Evolutionary conservation across 805 yeast species (phyloP), one percentile per base, ranked within the genome.

Genomic region (Myxozyma mucilagina): DNA sequence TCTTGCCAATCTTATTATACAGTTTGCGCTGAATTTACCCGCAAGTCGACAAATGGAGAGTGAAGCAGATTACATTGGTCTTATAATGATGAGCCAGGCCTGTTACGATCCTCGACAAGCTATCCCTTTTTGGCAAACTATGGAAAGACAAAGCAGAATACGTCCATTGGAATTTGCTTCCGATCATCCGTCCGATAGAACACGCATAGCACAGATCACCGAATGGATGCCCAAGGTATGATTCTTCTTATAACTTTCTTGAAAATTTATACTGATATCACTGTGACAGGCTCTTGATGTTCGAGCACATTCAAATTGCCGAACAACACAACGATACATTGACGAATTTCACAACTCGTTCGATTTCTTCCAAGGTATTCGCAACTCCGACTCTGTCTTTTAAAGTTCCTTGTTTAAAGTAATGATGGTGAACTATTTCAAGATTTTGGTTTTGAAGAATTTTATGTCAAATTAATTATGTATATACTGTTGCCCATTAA

Each of bases 11-110:
- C 82, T 82, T 68, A 80, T 81, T 55, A 32, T 49, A 11, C 34
- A 53, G 39, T 65, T 88, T 36, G 73, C 89, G 14, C 72, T 91
- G 52, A 82, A 84, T 66, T 82, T 87, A 82, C 97, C 97, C 0
- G 88, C 96, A 0, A 88, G 96, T 0, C 79, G 99, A 69, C 90
- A 84, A 61, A 90, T 90, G 97, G 99, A 94, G 74, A 82, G 90
- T 0, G 99, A 94, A 73, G 98, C 99, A 0, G 99, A 94, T 74
- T 86, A 87, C 69, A 92, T 94, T 35, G 99, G 99, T 0, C 77
- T 94, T 62, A 87, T 90, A 85, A 79, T 93, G 67, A 89, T 93
- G 97, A 84, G 97, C 1, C 78, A 85, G 61, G 96, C 96, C 50
- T 94, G 99, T 72, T 94, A 80, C 73, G 77, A 92, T 65, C 91